Evolutionary conservation across 2,329 filamentous ascomycete genomes (phyloP).

Genomic region (Ceratocystis destructans): DNA sequence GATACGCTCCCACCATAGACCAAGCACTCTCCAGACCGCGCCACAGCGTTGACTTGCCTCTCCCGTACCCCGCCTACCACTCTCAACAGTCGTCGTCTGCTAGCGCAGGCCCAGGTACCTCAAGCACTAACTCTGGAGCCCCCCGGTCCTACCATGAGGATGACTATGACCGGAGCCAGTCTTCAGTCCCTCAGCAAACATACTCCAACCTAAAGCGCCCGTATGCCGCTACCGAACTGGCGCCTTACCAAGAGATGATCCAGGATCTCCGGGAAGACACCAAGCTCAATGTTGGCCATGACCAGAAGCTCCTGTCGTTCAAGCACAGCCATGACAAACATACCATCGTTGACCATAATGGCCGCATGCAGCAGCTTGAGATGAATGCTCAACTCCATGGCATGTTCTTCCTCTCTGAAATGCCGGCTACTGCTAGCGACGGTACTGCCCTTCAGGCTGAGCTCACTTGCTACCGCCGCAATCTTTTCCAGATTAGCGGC

Average conservation of each 20-base stretch:
- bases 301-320: slow-evolving; percentile 48
- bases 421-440: slow-evolving; percentile 49
- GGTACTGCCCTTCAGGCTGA: slow-evolving; percentile 55
- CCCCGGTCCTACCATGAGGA: slow-evolving; percentile 24
- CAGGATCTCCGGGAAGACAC: slow-evolving; percentile 47
- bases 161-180: slow-evolving; percentile 34
- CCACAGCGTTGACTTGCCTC: slow-evolving; percentile 28
- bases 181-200: slow-evolving; percentile 32
- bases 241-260: slow-evolving; percentile 46
- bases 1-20: slow-evolving; percentile 36
- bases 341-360: slow-evolving; percentile 46
- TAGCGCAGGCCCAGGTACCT: background rate
- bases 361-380: slow-evolving; percentile 47
- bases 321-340: slow-evolving; percentile 44
- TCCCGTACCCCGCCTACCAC: slow-evolving; percentile 36
- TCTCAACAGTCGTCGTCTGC: slow-evolving; percentile 7
- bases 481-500: slow-evolving; percentile 91
- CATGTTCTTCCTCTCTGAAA: slow-evolving; percentile 80
- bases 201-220: slow-evolving; percentile 44
- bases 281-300: slow-evolving; percentile 44
- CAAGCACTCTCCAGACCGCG: slow-evolving; percentile 32
- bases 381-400: slow-evolving; percentile 64
- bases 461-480: slow-evolving; percentile 87
- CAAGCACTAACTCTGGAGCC: background rate
- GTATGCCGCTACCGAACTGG: slow-evolving; percentile 36